Percentiles rank a stretch among this genome's conserved stretches.
Evolutionary conservation across 2,329 filamentous ascomycete genomes (phyloP).

Genomic region (Lecanicillium sp.): DNA sequence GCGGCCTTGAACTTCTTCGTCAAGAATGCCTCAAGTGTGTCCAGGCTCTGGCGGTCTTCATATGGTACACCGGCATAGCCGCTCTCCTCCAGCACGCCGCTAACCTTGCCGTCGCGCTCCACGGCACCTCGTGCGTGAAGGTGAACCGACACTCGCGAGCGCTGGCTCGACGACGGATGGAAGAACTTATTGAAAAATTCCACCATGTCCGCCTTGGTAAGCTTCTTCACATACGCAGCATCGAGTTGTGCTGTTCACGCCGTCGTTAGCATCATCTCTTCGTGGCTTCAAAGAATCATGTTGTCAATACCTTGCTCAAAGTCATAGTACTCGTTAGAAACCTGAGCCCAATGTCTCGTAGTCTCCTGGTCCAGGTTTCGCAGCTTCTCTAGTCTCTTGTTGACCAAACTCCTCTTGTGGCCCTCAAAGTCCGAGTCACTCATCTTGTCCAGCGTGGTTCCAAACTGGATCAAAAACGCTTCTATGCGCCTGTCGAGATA

Average conservation of each 20-base stretch:
- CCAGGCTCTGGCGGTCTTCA: constrained; percentile 41
- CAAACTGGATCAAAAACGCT: constrained; percentile 66
- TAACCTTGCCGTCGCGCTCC: constrained; percentile 37
- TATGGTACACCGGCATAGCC: constrained; percentile 25
- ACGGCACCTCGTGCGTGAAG: constrained; percentile 62
- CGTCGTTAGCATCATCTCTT: constrained; percentile 12
- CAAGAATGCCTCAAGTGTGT: constrained; percentile 43
- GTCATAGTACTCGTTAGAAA: constrained; percentile 79
- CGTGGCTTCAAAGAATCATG: background rate
- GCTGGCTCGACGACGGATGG: constrained; percentile 59
- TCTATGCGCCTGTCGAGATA: constrained; percentile 88
- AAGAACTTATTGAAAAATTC: constrained; percentile 74
- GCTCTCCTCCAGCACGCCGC: constrained; percentile 29
- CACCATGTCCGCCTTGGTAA: constrained; percentile 74
- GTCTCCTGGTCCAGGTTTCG: constrained; percentile 89
- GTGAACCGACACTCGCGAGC: constrained; percentile 82
- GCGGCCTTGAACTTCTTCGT: constrained; percentile 37
- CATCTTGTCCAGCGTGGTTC: constrained; percentile 64
- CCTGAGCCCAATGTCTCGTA: constrained; percentile 74
- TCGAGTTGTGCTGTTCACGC: constrained; percentile 62
- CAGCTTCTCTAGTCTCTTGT: constrained; percentile 79
- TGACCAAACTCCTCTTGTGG: constrained; percentile 83
- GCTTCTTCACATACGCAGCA: constrained; percentile 61
- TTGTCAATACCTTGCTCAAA: constrained; percentile 67
- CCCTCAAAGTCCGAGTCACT: constrained; percentile 76